Percentiles rank a stretch among this genome's conserved stretches.
Evolutionary conservation across 2,329 filamentous ascomycete genomes (phyloP).

Genomic region (Cordyceps javanica): DNA sequence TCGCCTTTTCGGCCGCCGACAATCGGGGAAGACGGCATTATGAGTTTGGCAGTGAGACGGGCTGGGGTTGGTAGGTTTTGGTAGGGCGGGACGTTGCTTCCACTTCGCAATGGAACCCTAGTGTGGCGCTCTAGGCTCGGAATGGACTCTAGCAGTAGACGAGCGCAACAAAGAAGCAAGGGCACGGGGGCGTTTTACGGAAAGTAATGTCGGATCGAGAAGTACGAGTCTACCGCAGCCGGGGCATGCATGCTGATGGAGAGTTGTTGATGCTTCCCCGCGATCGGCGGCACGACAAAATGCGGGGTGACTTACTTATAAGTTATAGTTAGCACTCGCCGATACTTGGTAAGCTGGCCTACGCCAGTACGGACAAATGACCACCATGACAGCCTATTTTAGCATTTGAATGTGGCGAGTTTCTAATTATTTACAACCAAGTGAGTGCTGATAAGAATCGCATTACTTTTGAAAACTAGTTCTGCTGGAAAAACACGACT

Average conservation of each 20-base stretch:
- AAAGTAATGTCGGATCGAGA: neutral
- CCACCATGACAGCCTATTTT: too few relatives aligned
- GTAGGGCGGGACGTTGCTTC: too few relatives aligned
- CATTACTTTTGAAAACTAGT: neutral
- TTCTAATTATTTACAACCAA: too few relatives aligned
- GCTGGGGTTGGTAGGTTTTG: too few relatives aligned
- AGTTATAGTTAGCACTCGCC: too few relatives aligned
- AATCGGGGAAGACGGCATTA: conserved; percentile 6
- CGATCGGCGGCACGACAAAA: neutral
- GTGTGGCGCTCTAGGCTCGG: too few relatives aligned
- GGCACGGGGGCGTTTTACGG: neutral
- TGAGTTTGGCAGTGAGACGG: neutral
- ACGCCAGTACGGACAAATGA: too few relatives aligned
- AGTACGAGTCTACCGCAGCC: neutral
- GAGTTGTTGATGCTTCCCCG: neutral
- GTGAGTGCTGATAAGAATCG: neutral
- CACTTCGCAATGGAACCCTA: too few relatives aligned
- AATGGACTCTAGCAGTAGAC: too few relatives aligned
- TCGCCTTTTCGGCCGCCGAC: conserved; percentile 17
- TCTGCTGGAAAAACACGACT: neutral
- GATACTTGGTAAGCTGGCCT: too few relatives aligned
- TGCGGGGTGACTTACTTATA: neutral
- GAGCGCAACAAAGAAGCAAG: neutral
- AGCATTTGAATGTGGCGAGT: neutral
- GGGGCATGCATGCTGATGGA: neutral